Evolutionary conservation across 2,329 filamentous ascomycete species (phyloP), one percentile per base, ranked within the genome.

Genomic region (Cladosporium sp.): DNA sequence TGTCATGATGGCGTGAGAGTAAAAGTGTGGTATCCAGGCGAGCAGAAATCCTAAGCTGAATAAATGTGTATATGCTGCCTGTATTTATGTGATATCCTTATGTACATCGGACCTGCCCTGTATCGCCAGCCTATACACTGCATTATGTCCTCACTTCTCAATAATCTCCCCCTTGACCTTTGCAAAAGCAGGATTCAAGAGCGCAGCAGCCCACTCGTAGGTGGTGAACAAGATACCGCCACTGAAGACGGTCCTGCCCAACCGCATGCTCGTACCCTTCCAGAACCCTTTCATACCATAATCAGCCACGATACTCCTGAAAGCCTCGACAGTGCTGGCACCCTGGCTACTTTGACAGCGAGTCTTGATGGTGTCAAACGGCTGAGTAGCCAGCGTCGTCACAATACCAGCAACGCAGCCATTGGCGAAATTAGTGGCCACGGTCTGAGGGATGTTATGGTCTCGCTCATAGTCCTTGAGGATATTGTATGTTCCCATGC

Each of bases 211-310:
- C 52, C 78, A 75, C 60, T 84, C 82, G 59, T 83, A 83, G 2
- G 78, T 76, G 2, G 79, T 81, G 55, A 84, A 84, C 1, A 85
- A 65, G 52, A 85, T 84, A 0, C 83, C 82, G n/a, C 83, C 83
- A 56, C 79, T 82, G 38, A 86, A 74, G 1, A 86, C 73, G 3
- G 83, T 75, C 53, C 83, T 66, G 0, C 82, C 82, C 19, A 86
- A 60, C 50, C 84, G 72, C 83, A 86, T 86, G 0, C 80, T 79
- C 29, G 82, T 86, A 0, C 83, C 83, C 52, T 77, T 79, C 83
- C 83, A 86, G 53, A 85, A 80, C 0, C 78, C 82, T 33, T 69
- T 72, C 2, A 84, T 55, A 0, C 83, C 83, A 54, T 78, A 75
- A 55, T 84, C 80, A 0, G 67, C 62, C 46, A 80, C 61, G 3